phyloP scores from a whole-genome alignment of 371 early-diverging fungal genomes.

The Mortierella sp. region DNA sequence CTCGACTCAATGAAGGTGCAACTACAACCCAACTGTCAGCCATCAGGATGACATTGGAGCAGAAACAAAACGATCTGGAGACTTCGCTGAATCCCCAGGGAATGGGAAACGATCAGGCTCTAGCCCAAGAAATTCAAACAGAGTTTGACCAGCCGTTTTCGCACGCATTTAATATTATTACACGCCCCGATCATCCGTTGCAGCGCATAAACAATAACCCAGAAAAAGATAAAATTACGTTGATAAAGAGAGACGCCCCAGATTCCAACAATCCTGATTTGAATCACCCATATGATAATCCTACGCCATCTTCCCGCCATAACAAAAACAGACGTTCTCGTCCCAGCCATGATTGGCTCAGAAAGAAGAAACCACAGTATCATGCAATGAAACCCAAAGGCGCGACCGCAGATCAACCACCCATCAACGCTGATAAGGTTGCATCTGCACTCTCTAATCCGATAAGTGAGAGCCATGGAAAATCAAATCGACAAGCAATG shows the following conservation, averaged over 20 bases:
- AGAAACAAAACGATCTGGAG: slow-evolving; percentile 8
- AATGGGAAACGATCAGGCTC: slow-evolving; percentile 15
- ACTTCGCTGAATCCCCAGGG: slow-evolving; percentile 8
- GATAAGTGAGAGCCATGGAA: not conserved
- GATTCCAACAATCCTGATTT: not conserved
- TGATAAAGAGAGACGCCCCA: slow-evolving; percentile 3
- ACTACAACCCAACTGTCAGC: not conserved
- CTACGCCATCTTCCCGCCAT: not conserved
- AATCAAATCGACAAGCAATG: slow-evolving; percentile 16
- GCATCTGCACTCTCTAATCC: not conserved
- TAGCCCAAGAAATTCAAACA: slow-evolving; percentile 4
- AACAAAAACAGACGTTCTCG: not conserved
- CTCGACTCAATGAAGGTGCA: slow-evolving; percentile 27
- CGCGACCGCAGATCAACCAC: not conserved
- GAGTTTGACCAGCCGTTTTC: not conserved
- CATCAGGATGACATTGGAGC: slow-evolving; percentile 25
- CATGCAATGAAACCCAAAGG: slow-evolving; percentile 15
- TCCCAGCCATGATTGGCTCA: slow-evolving; percentile 19
- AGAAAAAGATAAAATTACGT: not conserved
- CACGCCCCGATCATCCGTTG: not conserved
- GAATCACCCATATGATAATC: not conserved
- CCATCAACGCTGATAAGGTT: not conserved
- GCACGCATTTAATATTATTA: not conserved
- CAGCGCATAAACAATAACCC: slow-evolving; percentile 7
- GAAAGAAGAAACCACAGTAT: slow-evolving; percentile 19